These are phyloP conservation scores for Aspergillus sclerotiicarbonarius DNA, from an alignment of 495 filamentous ascomycete genomes.

Conservation along the genomic window DNA sequence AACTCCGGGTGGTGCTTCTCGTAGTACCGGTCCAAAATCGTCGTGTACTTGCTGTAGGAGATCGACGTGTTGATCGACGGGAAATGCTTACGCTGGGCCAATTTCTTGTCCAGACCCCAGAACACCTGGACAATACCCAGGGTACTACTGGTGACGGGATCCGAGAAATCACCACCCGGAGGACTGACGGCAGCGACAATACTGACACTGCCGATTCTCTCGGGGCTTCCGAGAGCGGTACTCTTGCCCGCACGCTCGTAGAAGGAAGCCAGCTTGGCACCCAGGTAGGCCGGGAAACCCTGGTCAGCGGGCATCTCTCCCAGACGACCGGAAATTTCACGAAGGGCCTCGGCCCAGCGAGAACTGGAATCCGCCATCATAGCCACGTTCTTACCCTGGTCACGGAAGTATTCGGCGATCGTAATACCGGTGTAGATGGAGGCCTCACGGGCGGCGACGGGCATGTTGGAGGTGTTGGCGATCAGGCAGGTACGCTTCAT, in stretches of 20 bases:
- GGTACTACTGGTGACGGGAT: constrained; percentile 92
- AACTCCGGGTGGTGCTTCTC: constrained; percentile 91
- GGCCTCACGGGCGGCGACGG: constrained; percentile 95
- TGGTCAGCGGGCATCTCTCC: constrained; percentile 99
- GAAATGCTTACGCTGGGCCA: constrained; percentile 98
- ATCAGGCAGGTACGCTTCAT: constrained; percentile 99
- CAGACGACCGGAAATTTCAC: constrained; percentile 97
- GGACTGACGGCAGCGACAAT: constrained; percentile 98
- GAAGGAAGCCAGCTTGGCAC: constrained; percentile 96
- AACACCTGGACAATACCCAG: constrained; percentile 99
- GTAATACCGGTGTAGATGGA: constrained; percentile 99
- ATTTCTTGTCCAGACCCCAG: constrained; percentile 99
- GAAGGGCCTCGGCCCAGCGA: constrained; percentile 96
- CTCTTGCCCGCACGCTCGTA: constrained; percentile 97
- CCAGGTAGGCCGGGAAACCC: constrained; percentile 97
- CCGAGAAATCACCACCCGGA: constrained; percentile 98
- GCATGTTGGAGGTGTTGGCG: constrained; percentile 99
- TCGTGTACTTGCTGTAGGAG: constrained; percentile 97
- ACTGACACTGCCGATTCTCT: constrained; percentile 85
- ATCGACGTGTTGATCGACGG: constrained; percentile 94
- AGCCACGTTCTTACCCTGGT: constrained; percentile 95
- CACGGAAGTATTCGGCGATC: constrained; percentile 96
- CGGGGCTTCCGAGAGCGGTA: constrained; percentile 80
- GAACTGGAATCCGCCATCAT: constrained; percentile 99
- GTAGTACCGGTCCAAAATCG: constrained; percentile 84